Percentiles rank a stretch among this genome's conserved stretches.
These are phyloP conservation scores for Trametopsis cervina DNA, from an alignment of 768 basidiomycete genomes.

Conservation along the genomic window DNA sequence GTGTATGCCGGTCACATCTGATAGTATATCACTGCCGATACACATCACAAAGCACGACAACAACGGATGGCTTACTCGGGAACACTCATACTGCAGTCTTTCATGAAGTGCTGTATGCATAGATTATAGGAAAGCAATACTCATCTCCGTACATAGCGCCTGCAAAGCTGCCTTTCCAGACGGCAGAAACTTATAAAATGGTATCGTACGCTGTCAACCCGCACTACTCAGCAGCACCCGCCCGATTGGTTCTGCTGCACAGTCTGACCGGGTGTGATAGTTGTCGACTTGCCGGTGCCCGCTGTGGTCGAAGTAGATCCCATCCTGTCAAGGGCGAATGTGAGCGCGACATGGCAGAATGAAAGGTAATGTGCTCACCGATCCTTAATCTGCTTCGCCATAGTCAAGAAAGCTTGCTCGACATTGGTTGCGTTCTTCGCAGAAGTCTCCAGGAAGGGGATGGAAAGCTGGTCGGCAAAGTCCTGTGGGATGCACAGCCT, in stretches of 20 bases:
- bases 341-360: too few relatives aligned
- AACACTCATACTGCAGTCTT: too few relatives aligned
- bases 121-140: slow-evolving; percentile 21
- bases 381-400: slow-evolving; percentile 96
- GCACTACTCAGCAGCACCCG: slow-evolving; percentile 68
- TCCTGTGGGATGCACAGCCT: slow-evolving; percentile 40
- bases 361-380: too few relatives aligned
- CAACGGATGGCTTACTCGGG: too few relatives aligned
- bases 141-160: slow-evolving; percentile 1
- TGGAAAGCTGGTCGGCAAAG: slow-evolving; percentile 89
- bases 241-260: slow-evolving; percentile 69
- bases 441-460: slow-evolving; percentile 98
- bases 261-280: slow-evolving; percentile 78
- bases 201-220: slow-evolving; percentile 4
- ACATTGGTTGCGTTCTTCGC: slow-evolving; percentile 99
- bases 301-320: slow-evolving; percentile 73
- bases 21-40: too few relatives aligned
- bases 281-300: slow-evolving; percentile 67
- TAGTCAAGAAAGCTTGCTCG: slow-evolving; percentile 98
- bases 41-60: too few relatives aligned
- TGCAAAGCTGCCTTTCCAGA: background rate
- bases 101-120: slow-evolving; percentile 21
- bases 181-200: background rate
- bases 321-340: slow-evolving; percentile 55
- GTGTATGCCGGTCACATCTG: too few relatives aligned